Conservation (phyloP, 1,284 basidiomycete species). For the Cutaneotrichosporon sp. region DNA sequence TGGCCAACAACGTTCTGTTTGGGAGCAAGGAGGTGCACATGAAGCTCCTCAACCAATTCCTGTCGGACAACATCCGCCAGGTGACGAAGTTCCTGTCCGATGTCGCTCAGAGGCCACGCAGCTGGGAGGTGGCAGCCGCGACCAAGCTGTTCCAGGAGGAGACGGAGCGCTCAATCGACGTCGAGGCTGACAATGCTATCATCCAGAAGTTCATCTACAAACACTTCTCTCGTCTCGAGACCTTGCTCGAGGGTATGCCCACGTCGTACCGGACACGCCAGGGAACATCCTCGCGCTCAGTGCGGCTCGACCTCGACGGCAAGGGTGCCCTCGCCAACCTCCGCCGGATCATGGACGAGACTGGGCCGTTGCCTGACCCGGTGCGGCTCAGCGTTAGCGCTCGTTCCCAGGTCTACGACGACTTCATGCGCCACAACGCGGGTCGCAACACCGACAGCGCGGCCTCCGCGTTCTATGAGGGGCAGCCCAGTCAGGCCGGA, state of each 20-base stretch:
- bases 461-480: conserved; percentile 67
- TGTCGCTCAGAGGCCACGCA: conserved; percentile 59
- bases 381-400: conserved; percentile 60
- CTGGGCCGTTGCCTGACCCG: conserved; percentile 68
- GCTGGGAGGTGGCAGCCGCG: conserved; percentile 38
- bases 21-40: conserved; percentile 79
- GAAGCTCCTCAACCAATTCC: conserved; percentile 74
- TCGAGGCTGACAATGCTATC: conserved; percentile 41
- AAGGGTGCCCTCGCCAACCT: conserved; percentile 74
- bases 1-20: conserved; percentile 89
- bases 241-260: conserved; percentile 35
- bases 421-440: conserved; percentile 67
- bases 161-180: conserved; percentile 37
- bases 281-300: conserved; percentile 27
- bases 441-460: conserved; percentile 65
- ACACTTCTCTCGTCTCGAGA: conserved; percentile 37
- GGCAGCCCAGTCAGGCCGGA: conserved; percentile 54
- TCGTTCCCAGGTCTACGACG: conserved; percentile 55
- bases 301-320: conserved; percentile 60
- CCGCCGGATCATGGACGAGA: conserved; percentile 71
- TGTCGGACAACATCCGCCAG: conserved; percentile 71
- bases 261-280: conserved; percentile 28
- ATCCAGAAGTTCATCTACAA: conserved; percentile 46
- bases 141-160: conserved; percentile 41
- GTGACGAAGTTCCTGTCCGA: conserved; percentile 81